These are phyloP conservation scores for Chaetomiaceae sp. DNA, from an alignment of 2,329 filamentous ascomycete genomes.

Conservation along the genomic window DNA sequence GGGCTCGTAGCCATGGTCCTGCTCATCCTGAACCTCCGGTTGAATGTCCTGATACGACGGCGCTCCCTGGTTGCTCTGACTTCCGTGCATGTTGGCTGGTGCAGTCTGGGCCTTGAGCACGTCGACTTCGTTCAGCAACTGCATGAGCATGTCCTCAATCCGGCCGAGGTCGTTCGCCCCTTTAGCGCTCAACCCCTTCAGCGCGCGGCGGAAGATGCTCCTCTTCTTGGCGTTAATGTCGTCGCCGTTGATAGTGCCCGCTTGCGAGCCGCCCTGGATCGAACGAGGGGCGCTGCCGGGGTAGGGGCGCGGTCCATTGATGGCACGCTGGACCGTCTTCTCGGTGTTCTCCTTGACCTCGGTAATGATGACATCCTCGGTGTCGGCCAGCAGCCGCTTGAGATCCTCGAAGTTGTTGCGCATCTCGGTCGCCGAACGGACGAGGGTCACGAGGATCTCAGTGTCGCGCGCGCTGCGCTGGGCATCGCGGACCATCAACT, in stretches of 20 bases:
- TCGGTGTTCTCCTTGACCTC: conserved; percentile 86
- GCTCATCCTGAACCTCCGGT: conserved; percentile 59
- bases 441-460: conserved; percentile 90
- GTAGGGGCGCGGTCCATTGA: conserved; percentile 82
- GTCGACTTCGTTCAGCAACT: conserved; percentile 88
- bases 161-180: conserved; percentile 81
- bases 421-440: conserved; percentile 94
- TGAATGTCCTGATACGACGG: conserved; percentile 67
- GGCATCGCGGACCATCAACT: conserved; percentile 92
- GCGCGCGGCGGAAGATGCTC: conserved; percentile 89
- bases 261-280: conserved; percentile 51
- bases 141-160: conserved; percentile 88
- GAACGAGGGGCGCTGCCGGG: conserved; percentile 62
- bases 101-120: conserved; percentile 63
- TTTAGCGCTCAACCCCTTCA: conserved; percentile 84
- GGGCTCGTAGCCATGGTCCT: conserved; percentile 74
- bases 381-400: conserved; percentile 85
- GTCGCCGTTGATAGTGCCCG: conserved; percentile 45
- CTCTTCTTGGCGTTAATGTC: conserved; percentile 71
- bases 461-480: conserved; percentile 95
- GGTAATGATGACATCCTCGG: conserved; percentile 83
- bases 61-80: conserved; percentile 48
- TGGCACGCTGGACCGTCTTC: conserved; percentile 72
- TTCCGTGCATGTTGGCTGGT: conserved; percentile 30
- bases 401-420: conserved; percentile 93